These are phyloP conservation scores for Paraurostyla sp. DNA, from an alignment of 73 alveolate species.

Conservation along the genomic window DNA sequence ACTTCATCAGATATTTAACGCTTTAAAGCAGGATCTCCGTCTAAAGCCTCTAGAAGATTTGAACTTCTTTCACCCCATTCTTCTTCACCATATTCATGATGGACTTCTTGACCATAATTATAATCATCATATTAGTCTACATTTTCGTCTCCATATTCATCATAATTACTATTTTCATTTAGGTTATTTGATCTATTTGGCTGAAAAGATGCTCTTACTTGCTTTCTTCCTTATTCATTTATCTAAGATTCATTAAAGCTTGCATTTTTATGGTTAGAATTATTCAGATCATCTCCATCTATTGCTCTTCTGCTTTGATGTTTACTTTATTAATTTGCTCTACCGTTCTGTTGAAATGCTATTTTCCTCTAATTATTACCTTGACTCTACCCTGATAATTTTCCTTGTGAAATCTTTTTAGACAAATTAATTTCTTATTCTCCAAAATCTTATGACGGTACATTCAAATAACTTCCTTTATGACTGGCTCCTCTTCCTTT, in stretches of 20 bases:
- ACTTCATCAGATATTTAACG: constrained; percentile 34
- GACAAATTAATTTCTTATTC: no score
- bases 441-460: not conserved
- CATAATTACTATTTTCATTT: not conserved
- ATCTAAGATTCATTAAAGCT: no score
- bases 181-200: no score
- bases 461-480: not conserved
- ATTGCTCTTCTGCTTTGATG: no score
- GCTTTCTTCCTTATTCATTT: not conserved
- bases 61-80: constrained; percentile 32
- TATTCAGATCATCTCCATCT: no score
- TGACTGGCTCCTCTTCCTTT: not conserved
- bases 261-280: no score
- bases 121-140: constrained; percentile 11
- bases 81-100: constrained; percentile 10
- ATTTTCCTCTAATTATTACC: no score
- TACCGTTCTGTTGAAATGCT: no score
- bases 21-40: constrained; percentile 28
- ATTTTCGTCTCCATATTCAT: constrained; percentile 41
- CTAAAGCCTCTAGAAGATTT: constrained; percentile 22
- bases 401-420: no score
- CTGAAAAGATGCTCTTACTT: not conserved
- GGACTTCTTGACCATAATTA: not conserved
- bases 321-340: no score
- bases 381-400: no score